phyloP scores from a whole-genome alignment of 345 rosid genomes.

The Garcia nutans region DNA sequence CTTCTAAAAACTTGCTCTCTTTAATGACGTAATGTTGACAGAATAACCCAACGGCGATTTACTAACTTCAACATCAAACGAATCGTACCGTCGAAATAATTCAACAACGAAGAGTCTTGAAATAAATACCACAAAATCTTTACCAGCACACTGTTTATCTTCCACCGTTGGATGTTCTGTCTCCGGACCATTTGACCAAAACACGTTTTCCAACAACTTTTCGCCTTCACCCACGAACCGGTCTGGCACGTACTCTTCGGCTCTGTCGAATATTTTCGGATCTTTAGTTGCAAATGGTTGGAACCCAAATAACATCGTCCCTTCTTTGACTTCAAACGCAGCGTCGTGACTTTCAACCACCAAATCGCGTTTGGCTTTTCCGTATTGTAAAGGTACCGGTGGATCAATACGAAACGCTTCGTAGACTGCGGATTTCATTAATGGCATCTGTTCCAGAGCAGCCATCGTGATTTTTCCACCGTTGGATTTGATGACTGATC shows the following conservation, averaged over 20 bases:
- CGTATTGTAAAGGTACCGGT: conserved; percentile 76
- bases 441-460: conserved; percentile 69
- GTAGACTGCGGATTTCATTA: conserved; percentile 75
- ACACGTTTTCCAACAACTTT: conserved; percentile 54
- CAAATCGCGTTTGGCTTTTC: conserved; percentile 61
- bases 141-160: conserved; percentile 89
- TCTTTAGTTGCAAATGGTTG: conserved; percentile 88
- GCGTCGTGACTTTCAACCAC: conserved; percentile 82
- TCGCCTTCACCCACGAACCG: conserved; percentile 79
- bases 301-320: conserved; percentile 78
- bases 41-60: conserved; percentile 54
- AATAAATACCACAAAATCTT: conserved; percentile 74
- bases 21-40: conserved; percentile 58
- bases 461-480: conserved; percentile 72
- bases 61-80: conserved; percentile 61
- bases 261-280: conserved; percentile 61
- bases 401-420: conserved; percentile 87
- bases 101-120: conserved; percentile 70
- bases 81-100: conserved; percentile 76
- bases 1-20: conserved; percentile 54
- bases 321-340: conserved; percentile 61
- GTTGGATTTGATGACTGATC: conserved; percentile 57
- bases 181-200: conserved; percentile 98
- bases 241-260: conserved; percentile 78
- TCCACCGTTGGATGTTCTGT: conserved; percentile 53